Evolutionary conservation across 2,329 filamentous ascomycete species (phyloP).

Genomic region (Hymenoscyphus occultus): DNA sequence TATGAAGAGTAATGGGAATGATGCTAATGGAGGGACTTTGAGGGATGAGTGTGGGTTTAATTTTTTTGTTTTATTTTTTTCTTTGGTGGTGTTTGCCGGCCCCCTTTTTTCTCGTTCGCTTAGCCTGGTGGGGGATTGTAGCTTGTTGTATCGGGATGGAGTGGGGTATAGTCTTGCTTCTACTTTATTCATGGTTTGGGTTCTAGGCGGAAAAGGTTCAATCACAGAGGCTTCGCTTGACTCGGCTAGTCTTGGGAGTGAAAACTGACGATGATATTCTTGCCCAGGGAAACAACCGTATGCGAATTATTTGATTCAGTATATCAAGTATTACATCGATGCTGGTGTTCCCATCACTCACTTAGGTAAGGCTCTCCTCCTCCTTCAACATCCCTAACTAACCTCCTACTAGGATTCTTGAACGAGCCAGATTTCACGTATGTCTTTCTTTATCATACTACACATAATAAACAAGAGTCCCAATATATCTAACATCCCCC

Average conservation of each 20-base stretch:
- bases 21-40: conserved; percentile 39
- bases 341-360: conserved; percentile 41
- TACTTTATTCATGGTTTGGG: no score
- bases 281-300: conserved; percentile 44
- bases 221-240: no score
- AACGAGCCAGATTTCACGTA: conserved; percentile 44
- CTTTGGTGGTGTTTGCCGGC: no score
- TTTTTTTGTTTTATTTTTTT: background rate
- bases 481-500: background rate
- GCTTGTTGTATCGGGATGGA: no score
- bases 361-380: conserved; percentile 24
- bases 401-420: conserved; percentile 39
- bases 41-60: conserved; percentile 38
- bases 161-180: no score
- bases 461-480: background rate
- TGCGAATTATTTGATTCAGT: conserved; percentile 47
- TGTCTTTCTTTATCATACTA: conserved; percentile 6
- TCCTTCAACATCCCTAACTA: background rate
- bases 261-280: background rate
- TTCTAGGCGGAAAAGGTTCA: no score
- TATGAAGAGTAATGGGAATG: conserved; percentile 49
- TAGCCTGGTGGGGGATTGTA: no score
- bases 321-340: conserved; percentile 43
- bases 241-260: background rate
- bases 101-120: no score